phyloP scores from a whole-genome alignment of 345 rosid species.

The Trapa incisa region DNA sequence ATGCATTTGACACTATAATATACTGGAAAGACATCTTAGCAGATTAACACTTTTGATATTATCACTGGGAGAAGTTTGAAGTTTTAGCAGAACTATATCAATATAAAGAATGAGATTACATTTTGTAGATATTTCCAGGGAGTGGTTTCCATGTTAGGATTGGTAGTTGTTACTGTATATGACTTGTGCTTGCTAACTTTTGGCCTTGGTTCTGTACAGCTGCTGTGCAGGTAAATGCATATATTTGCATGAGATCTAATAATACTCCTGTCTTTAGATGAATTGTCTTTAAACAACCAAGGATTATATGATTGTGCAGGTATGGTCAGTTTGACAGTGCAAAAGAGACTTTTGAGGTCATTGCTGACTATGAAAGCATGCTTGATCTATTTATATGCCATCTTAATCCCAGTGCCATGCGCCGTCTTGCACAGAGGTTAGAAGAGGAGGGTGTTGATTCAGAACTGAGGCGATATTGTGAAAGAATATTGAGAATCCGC shows the following conservation, averaged over 20 bases:
- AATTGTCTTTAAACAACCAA: conserved; percentile 5
- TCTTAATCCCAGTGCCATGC: conserved; percentile 97
- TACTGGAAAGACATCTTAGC: neutral
- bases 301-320: conserved; percentile 34
- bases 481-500: conserved; percentile 79
- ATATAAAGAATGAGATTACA: neutral
- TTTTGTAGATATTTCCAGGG: neutral
- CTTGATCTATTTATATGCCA: conserved; percentile 95
- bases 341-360: conserved; percentile 96
- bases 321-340: conserved; percentile 94
- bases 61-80: neutral
- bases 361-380: conserved; percentile 86
- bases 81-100: neutral
- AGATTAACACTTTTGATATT: neutral
- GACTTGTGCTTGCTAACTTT: neutral
- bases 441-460: conserved; percentile 88
- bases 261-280: neutral
- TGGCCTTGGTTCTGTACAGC: neutral
- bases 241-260: neutral
- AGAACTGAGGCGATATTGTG: conserved; percentile 81
- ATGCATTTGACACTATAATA: neutral
- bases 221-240: neutral
- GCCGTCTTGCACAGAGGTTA: conserved; percentile 87
- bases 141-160: neutral
- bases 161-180: neutral